Base-by-base conservation (phyloP, 345 rosid genomes). In the Populus nigra region DNA sequence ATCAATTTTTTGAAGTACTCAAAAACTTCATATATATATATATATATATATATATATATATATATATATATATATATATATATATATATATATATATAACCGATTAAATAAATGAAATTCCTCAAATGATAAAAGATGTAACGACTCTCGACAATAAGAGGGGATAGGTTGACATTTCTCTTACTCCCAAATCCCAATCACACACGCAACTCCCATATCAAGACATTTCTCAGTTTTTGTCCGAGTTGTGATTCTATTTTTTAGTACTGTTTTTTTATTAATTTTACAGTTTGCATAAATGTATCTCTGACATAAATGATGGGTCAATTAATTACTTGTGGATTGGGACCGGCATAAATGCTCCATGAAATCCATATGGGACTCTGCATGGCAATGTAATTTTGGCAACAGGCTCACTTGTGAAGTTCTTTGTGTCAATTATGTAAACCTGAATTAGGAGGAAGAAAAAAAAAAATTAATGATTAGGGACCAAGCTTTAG, bases 321-420 rank as follows among this genome's bases (percentile, higher is more conserved):
- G 45, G 13, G 1, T 29, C 22, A 17, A 9, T 57, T 3, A 57
- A 9, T 57, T 3, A 57, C 8, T 10, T 57, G 63, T n/a, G 63
- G 5, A n/a, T 8, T 57, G 73, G 11, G 5, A 36, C 50, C 11
- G 68, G 55, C 25, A 62, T n/a, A 33, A 72, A 57, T 7, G 77
- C 73, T 53, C 73, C 77, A 67, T 76, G 75, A 5, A 45, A 45
- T 15, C 80, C 76, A 72, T 78, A 71, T 11, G 76, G 80, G 18
- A 78, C 76, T 39, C 80, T 72, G 5, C 22, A 27, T 2, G 71
- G 71, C 31, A 78, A 23, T 13, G 71, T 33, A 16, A 63, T 72
- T n/a, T 41, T 71, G 61, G 71, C 80, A 31, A 72, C 63, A 5
- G 80, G 65, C 45, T 65, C 71, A 16, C 53, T 17, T 0, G 7